Conservation (phyloP, 2,329 filamentous ascomycete species). For the Xylariales sp. region DNA sequence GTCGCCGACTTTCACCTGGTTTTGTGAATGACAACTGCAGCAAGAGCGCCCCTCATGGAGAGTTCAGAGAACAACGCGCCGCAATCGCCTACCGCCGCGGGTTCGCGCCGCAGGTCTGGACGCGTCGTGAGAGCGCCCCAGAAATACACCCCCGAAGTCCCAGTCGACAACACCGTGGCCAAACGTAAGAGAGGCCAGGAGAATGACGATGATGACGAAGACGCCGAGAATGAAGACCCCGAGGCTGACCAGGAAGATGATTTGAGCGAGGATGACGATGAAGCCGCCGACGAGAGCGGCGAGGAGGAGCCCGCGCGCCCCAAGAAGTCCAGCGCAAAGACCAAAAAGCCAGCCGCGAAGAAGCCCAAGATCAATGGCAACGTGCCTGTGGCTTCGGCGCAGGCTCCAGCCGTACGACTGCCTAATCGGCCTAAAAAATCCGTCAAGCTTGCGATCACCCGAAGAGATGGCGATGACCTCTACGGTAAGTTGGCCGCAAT, state of each 20-base stretch:
- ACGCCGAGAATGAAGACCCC: conserved; percentile 30
- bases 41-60: conserved; percentile 45
- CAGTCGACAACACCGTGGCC: conserved; percentile 31
- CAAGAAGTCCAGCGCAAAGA: conserved; percentile 34
- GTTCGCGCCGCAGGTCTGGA: conserved; percentile 62
- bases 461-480: conserved; percentile 47
- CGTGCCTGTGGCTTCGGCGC: conserved; percentile 29
- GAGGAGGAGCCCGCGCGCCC: conserved; percentile 39
- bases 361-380: conserved; percentile 61
- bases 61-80: conserved; percentile 52
- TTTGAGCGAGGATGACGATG: background rate
- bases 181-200: conserved; percentile 55
- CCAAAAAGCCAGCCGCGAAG: conserved; percentile 57
- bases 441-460: conserved; percentile 46
- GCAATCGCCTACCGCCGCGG: conserved; percentile 44
- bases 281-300: conserved; percentile 29
- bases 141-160: conserved; percentile 52
- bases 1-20: conserved; percentile 18
- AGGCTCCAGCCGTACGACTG: conserved; percentile 24
- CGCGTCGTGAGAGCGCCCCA: conserved; percentile 58
- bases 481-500: conserved; percentile 40
- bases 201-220: conserved; percentile 35
- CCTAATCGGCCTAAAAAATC: conserved; percentile 54
- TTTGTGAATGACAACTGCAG: conserved; percentile 33
- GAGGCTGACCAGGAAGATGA: conserved; percentile 27